phyloP scores from a whole-genome alignment of 2,329 filamentous ascomycete species.

The Cercospora zeina region DNA sequence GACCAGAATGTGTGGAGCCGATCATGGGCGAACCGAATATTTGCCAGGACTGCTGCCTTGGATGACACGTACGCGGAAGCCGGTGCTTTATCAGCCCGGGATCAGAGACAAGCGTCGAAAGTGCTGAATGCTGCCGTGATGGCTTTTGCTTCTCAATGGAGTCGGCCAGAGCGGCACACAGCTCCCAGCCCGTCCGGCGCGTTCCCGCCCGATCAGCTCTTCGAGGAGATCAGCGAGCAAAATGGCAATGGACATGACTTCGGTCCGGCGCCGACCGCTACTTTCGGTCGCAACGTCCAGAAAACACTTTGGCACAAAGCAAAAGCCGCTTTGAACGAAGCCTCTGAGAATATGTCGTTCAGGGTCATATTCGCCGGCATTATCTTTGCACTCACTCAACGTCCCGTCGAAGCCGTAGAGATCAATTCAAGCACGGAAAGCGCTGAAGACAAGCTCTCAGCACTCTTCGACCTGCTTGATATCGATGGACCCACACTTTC shows the following conservation, averaged over 20 bases:
- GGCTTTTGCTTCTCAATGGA: conserved; percentile 29
- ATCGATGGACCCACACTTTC: conserved; percentile 24
- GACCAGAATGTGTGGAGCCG: conserved; percentile 27
- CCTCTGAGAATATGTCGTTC: conserved; percentile 26
- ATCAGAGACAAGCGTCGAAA: conserved; percentile 24
- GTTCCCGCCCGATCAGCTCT: conserved; percentile 5
- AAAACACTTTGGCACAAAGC: conserved; percentile 27
- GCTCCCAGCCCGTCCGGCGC: background rate
- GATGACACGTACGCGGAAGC: conserved; percentile 24
- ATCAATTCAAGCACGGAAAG: conserved; percentile 9
- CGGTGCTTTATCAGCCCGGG: conserved; percentile 18
- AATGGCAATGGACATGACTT: background rate
- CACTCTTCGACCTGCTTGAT: conserved; percentile 22
- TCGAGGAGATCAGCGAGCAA: conserved; percentile 5
- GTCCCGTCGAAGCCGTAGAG: conserved; percentile 15
- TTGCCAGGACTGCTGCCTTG: conserved; percentile 25
- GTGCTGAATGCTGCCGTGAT: conserved; percentile 24
- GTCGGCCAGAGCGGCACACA: conserved; percentile 12
- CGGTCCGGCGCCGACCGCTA: conserved; percentile 8
- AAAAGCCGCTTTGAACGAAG: conserved; percentile 20
- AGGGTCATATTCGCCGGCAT: conserved; percentile 26
- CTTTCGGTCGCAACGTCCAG: conserved; percentile 25
- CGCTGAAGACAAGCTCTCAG: conserved; percentile 20
- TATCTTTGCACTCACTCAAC: conserved; percentile 27
- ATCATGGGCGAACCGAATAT: conserved; percentile 25